phyloP scores from a whole-genome alignment of 306 rosid species.

The Vigna trinervia region DNA sequence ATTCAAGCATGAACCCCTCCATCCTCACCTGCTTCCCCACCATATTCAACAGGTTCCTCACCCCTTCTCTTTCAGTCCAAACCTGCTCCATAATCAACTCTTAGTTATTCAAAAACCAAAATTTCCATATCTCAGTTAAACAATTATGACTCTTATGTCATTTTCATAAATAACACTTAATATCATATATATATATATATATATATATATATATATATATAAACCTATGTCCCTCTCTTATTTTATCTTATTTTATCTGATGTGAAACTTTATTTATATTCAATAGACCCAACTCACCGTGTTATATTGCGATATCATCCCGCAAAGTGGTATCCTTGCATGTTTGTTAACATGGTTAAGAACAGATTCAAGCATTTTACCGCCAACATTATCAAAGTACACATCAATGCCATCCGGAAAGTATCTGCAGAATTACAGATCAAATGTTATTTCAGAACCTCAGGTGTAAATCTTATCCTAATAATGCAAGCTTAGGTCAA shows the following conservation, averaged over 20 bases:
- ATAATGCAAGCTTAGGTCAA: neutral
- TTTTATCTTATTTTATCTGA: too few species aligned
- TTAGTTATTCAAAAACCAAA: neutral
- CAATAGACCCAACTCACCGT: constrained; percentile 43
- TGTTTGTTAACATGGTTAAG: constrained; percentile 68
- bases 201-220: too few species aligned
- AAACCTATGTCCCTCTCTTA: too few species aligned
- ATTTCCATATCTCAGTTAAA: neutral
- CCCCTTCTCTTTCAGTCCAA: constrained; percentile 71
- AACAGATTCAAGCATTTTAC: constrained; percentile 71
- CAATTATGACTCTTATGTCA: neutral
- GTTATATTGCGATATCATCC: constrained; percentile 75
- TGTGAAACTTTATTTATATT: too few species aligned
- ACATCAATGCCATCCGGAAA: constrained; percentile 73
- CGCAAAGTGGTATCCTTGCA: constrained; percentile 66
- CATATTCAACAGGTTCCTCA: constrained; percentile 67
- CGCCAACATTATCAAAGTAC: constrained; percentile 75
- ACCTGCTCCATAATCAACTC: constrained; percentile 45
- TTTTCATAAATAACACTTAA: too few species aligned
- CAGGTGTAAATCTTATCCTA: neutral
- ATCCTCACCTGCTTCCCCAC: constrained; percentile 72
- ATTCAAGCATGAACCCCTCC: constrained; percentile 59
- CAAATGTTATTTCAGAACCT: constrained; percentile 1
- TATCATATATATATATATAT: too few species aligned
- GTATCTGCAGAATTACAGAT: constrained; percentile 42